Evolutionary conservation across 352 stramenopile species (phyloP), one percentile per base, ranked within the genome.

Genomic region (Globisporangium yorkense): DNA sequence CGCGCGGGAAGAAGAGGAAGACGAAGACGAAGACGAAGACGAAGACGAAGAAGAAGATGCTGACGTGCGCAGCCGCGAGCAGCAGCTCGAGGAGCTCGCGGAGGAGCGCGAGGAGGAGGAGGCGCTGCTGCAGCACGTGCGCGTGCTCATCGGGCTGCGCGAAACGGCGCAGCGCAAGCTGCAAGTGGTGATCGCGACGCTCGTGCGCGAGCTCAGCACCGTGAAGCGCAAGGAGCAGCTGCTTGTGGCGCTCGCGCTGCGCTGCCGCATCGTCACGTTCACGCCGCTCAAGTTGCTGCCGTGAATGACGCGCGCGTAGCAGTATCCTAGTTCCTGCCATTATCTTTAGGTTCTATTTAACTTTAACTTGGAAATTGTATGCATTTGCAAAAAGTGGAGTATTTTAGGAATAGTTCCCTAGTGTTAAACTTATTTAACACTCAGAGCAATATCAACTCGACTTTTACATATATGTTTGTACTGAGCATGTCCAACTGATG

Each of bases 41-140:
- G 48, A 68, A 51, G 8, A 44, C 33, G 33, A 37, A 12, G 33
- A 37, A 37, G 43, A 59, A 9, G 12, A 18, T 15, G 47, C 37
- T 2, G 58, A 78, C 33, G 62, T 71, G 59, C 70, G 66, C 43
- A 80, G 68, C 29, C 69, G 71, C 18, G 43, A 63, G 21, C 62
- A 84, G 48, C 76, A 89, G 64, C 61, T 77, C 7, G 63, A 83
- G 20, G 76, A 89, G 60, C 69, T 89, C 12, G 54, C 74, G 20
- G 71, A 84, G 24, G 79, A 89, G 65, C 74, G 75, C n/a, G 64
- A 75, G 21, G 79, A 89, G 43, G 79, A 89, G 57, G 55, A 84
- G 1, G 62, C 71, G 39, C 68, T 89, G 31, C 69, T 89, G 18
- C 61, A 56, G 29, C 76, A 87, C 63, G 78, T 89, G 49, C 64